Evolutionary conservation across 2,329 filamentous ascomycete species (phyloP).

Genomic region (Phialemoniopsis sp.): DNA sequence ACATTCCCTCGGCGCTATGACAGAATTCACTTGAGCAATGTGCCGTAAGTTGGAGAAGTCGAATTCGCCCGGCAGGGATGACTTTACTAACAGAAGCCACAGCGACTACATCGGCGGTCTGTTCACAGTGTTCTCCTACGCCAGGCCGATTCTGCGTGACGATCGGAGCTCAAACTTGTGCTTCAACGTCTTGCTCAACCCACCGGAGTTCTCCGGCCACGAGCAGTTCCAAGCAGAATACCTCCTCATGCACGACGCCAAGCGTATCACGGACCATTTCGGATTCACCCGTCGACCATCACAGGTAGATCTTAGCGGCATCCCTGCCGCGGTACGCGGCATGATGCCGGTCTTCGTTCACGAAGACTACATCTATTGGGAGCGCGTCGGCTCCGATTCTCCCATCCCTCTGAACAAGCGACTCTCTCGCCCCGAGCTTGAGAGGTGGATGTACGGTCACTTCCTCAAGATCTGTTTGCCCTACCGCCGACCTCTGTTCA

Average conservation of each 20-base stretch:
- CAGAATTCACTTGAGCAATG: constrained; percentile 22
- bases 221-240: constrained; percentile 21
- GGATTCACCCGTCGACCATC: constrained; percentile 7
- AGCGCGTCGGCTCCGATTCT: neutral
- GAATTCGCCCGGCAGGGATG: too few species aligned
- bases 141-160: constrained; percentile 16
- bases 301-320: neutral
- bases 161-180: constrained; percentile 13
- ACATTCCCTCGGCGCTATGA: constrained; percentile 19
- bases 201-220: constrained; percentile 14
- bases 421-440: constrained; percentile 11
- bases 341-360: constrained; percentile 4
- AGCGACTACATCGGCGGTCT: constrained; percentile 23
- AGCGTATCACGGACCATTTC: constrained; percentile 18
- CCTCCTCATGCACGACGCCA: constrained; percentile 18
- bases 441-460: constrained; percentile 16
- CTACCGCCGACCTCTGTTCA: constrained; percentile 8
- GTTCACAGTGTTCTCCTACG: constrained; percentile 16
- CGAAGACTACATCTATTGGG: constrained; percentile 15
- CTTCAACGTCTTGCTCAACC: constrained; percentile 20
- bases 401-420: constrained; percentile 6
- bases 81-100: too few species aligned
- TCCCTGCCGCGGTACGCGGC: neutral
- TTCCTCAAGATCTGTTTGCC: constrained; percentile 20
- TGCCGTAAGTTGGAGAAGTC: constrained; percentile 23